These are phyloP conservation scores for Penicillium taxi DNA, from an alignment of 495 filamentous ascomycete species.

Conservation along the genomic window DNA sequence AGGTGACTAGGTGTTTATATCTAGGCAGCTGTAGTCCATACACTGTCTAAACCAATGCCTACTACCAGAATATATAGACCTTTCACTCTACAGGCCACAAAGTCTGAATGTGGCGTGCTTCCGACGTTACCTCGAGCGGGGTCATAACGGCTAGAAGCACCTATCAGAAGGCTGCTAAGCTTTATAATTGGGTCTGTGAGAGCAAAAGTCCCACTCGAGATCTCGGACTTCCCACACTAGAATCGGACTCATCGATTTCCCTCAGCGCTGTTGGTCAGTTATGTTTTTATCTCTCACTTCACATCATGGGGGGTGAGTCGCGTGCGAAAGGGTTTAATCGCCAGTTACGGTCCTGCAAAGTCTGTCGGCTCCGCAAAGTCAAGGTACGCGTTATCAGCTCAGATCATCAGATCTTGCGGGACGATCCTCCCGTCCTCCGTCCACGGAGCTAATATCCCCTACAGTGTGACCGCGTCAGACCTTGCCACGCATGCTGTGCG, in stretches of 20 bases:
- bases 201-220: no score
- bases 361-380: conserved; percentile 40
- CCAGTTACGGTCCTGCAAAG: conserved; percentile 39
- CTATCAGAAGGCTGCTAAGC: no score
- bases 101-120: no score
- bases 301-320: conserved; percentile 21
- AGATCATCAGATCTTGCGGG: conserved; percentile 16
- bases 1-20: no score
- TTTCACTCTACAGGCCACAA: no score
- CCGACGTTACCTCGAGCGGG: no score
- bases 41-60: no score
- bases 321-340: conserved; percentile 22
- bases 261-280: conserved; percentile 27
- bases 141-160: no score
- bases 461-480: conserved; percentile 41
- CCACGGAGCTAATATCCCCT: conserved; percentile 12
- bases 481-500: conserved; percentile 41
- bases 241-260: conserved; percentile 30
- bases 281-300: conserved; percentile 12
- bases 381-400: conserved; percentile 30
- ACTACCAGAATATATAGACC: no score
- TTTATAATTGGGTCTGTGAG: no score
- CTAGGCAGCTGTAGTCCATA: no score
- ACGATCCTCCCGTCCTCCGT: conserved; percentile 10
- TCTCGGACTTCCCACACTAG: conserved; percentile 20